Evolutionary conservation across 2,329 filamentous ascomycete species (phyloP), one percentile per base, ranked within the genome.

Genomic region (Fusarium nanum): DNA sequence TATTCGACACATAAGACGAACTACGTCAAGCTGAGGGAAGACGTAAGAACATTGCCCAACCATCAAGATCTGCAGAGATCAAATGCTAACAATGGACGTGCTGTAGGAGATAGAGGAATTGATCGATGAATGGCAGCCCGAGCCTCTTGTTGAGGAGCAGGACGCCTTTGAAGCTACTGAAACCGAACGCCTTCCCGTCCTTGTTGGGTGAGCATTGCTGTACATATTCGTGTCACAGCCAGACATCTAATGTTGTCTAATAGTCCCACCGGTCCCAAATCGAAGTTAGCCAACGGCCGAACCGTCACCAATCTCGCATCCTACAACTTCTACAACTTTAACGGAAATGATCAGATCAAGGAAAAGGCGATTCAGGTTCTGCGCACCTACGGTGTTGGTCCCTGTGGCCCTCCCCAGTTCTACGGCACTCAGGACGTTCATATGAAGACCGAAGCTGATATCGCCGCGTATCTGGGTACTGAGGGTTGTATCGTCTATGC

Each of bases 361-460:
- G 94, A 98, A 74, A 97, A 97, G 80, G 96, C 95, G 2, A 94
- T 99, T 68, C 91, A 95, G 79, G 97, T 94, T 1, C 87, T 99
- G 41, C 92, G 95, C 64, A 97, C 93, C 22, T 99, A 99, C 76
- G 96, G 96, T 60, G 97, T 99, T 42, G 97, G 96, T 11, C 95
- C 96, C 60, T 99, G 96, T 78, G 96, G 96, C 22, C 96, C 96
- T 20, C 96, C 96, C 8, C 94, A 97, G 70, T 99, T 99, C 83
- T 99, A 99, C 83, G 96, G 94, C 71, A 99, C 94, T 32, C 95
- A 98, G 80, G 96, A 99, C 81, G 94, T 98, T 47, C 96, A 99
- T 81, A 95, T 98, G 89, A 96, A 97, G 84, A 94, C 93, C 18
- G 96, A 99, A 82, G 89, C 93, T 60, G 95, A 98, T 78, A 94